A percentile compares a stretch with the other conserved stretches of the same genome.
Conservation (phyloP, 1,139 yeast genomes). For the Candida albicans region DNA sequence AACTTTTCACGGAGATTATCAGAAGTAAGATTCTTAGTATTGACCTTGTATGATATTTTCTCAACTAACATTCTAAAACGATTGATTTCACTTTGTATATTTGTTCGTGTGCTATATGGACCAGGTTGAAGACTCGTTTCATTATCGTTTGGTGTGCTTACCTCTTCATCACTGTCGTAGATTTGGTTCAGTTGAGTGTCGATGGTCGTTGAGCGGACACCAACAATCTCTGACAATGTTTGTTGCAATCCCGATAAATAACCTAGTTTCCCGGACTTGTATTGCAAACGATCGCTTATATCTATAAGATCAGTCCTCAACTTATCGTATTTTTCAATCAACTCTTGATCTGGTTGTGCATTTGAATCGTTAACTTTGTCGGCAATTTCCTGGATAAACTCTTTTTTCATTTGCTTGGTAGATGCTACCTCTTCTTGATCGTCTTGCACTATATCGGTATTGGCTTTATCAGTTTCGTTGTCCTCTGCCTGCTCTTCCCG, state of each 20-base stretch:
- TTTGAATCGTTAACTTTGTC: constrained; percentile 16
- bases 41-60: constrained; percentile 21
- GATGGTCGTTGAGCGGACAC: constrained; percentile 2
- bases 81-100: constrained; percentile 23
- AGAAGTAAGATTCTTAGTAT: constrained; percentile 1
- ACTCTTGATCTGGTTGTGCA: constrained; percentile 10
- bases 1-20: constrained; percentile 7
- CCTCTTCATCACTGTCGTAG: constrained; percentile 24
- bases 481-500: neutral
- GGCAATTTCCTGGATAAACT: constrained; percentile 12
- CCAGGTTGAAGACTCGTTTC: constrained; percentile 2
- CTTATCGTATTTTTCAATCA: constrained; percentile 25
- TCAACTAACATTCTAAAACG: constrained; percentile 36
- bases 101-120: constrained; percentile 1
- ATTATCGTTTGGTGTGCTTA: neutral
- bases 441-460: constrained; percentile 17
- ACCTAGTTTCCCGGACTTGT: constrained; percentile 28
- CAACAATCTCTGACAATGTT: constrained; percentile 15
- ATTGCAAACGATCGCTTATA: constrained; percentile 20
- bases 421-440: constrained; percentile 10
- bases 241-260: constrained; percentile 24
- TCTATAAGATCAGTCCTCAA: constrained; percentile 22
- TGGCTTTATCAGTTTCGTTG: constrained; percentile 1
- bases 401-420: constrained; percentile 3
- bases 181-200: constrained; percentile 1